phyloP scores from a whole-genome alignment of 208 protist species.

The Acanthamoeba castellanii region DNA sequence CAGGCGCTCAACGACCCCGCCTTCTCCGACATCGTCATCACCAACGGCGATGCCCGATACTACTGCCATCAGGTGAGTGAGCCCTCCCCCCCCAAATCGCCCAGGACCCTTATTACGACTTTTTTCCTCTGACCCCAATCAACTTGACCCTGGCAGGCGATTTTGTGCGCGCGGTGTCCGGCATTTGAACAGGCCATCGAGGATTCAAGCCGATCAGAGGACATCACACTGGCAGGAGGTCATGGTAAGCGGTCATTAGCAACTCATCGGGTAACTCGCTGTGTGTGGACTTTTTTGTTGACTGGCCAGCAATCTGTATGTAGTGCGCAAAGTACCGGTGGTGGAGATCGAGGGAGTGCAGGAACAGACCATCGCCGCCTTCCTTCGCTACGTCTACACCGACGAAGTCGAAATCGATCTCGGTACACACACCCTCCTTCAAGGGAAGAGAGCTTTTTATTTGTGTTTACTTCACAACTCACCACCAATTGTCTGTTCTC shows the following conservation, averaged over 20 bases:
- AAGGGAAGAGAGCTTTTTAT: no score
- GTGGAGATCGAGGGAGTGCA: slow-evolving; percentile 30
- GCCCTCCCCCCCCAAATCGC: background rate
- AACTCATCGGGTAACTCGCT: background rate
- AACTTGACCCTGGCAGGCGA: background rate
- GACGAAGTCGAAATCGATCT: slow-evolving; percentile 27
- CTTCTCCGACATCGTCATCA: slow-evolving; percentile 3
- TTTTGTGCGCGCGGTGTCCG: slow-evolving; percentile 1
- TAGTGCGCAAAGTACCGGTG: slow-evolving; percentile 2
- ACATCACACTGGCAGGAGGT: background rate
- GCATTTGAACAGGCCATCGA: slow-evolving; percentile 29
- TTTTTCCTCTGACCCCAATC: background rate
- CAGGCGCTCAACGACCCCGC: background rate
- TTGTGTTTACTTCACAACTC: background rate
- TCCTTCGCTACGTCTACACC: slow-evolving; percentile 30
- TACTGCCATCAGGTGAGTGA: slow-evolving; percentile 10
- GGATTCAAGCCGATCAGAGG: background rate
- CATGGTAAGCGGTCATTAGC: background rate
- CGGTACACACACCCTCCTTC: background rate
- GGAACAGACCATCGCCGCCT: background rate
- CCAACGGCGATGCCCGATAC: background rate
- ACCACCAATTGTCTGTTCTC: background rate
- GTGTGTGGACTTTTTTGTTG: no score
- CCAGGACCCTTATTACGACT: no score
- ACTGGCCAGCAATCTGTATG: background rate